These are phyloP conservation scores for Pulveroboletus sp. DNA, from an alignment of 768 basidiomycete species.

Conservation along the genomic window DNA sequence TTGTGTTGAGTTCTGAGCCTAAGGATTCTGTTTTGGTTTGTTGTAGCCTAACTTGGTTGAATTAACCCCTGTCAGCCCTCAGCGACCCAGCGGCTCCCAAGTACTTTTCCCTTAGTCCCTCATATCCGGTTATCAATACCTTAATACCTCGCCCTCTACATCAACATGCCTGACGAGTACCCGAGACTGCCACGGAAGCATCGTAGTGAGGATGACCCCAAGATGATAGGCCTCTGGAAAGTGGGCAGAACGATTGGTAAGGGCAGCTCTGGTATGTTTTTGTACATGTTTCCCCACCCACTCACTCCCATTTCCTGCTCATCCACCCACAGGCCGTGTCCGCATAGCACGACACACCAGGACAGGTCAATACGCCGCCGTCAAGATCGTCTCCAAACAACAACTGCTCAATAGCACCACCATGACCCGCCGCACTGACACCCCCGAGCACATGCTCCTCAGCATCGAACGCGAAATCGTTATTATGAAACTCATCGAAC, in stretches of 20 bases:
- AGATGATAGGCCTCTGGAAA: conserved; percentile 78
- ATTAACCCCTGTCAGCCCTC: conserved; percentile 22
- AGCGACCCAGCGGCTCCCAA: neutral
- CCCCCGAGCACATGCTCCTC: conserved; percentile 71
- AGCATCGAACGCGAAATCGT: conserved; percentile 92
- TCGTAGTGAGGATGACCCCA: conserved; percentile 42
- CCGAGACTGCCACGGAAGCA: conserved; percentile 29
- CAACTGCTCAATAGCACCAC: conserved; percentile 60
- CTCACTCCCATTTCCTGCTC: neutral
- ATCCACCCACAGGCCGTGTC: conserved; percentile 63
- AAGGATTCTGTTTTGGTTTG: conserved; percentile 1
- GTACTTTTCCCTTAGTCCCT: neutral
- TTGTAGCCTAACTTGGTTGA: conserved; percentile 6
- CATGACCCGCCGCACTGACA: conserved; percentile 51
- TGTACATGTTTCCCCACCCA: neutral
- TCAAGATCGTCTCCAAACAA: conserved; percentile 89
- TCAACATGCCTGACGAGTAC: conserved; percentile 25
- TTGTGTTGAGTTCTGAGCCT: neutral
- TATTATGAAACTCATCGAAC: conserved; percentile 95
- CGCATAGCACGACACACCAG: conserved; percentile 84
- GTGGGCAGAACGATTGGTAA: conserved; percentile 80
- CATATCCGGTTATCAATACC: neutral
- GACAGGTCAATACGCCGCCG: conserved; percentile 84
- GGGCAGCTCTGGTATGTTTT: conserved; percentile 66
- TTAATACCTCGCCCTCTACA: conserved; percentile 7